Conservation (phyloP, 2,329 filamentous ascomycete species). For the Ophiostoma ips region DNA sequence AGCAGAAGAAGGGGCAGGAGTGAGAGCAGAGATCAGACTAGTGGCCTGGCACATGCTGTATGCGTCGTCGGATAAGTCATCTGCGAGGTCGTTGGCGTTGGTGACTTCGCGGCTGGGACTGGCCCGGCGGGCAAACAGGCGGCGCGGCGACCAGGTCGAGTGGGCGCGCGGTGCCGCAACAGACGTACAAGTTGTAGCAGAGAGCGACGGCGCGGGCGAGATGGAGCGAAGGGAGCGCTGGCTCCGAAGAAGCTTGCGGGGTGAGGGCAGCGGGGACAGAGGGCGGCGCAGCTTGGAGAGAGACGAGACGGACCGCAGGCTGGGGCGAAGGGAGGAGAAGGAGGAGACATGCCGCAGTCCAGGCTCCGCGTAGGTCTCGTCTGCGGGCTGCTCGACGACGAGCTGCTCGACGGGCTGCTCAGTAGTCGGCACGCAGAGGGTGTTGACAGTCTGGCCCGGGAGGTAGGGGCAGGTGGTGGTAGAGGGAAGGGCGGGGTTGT, state of each 20-base stretch:
- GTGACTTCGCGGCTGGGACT: slow-evolving; percentile 2
- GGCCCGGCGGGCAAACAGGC: slow-evolving; percentile 9
- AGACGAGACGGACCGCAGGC: neutral
- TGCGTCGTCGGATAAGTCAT: neutral
- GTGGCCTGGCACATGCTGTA: neutral
- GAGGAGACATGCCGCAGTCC: neutral
- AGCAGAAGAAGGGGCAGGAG: neutral
- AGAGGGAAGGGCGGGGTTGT: slow-evolving; percentile 57
- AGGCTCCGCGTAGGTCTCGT: too few relatives aligned
- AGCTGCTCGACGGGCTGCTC: slow-evolving; percentile 53
- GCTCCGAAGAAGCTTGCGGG: slow-evolving; percentile 16
- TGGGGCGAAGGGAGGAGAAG: neutral
- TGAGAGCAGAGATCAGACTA: too few relatives aligned
- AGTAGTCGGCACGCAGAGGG: slow-evolving; percentile 59
- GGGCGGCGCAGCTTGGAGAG: neutral
- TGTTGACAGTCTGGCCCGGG: slow-evolving; percentile 77
- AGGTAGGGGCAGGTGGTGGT: slow-evolving; percentile 75
- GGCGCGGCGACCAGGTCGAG: slow-evolving; percentile 10
- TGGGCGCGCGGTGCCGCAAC: slow-evolving; percentile 15
- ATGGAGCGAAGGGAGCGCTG: slow-evolving; percentile 30
- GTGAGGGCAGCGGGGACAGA: neutral
- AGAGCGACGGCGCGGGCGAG: slow-evolving; percentile 32
- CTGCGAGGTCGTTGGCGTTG: neutral
- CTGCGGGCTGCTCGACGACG: too few relatives aligned
- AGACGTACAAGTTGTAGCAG: slow-evolving; percentile 6